Conservation (phyloP, 495 filamentous ascomycete genomes). For the Penicillium bovifimosum region DNA sequence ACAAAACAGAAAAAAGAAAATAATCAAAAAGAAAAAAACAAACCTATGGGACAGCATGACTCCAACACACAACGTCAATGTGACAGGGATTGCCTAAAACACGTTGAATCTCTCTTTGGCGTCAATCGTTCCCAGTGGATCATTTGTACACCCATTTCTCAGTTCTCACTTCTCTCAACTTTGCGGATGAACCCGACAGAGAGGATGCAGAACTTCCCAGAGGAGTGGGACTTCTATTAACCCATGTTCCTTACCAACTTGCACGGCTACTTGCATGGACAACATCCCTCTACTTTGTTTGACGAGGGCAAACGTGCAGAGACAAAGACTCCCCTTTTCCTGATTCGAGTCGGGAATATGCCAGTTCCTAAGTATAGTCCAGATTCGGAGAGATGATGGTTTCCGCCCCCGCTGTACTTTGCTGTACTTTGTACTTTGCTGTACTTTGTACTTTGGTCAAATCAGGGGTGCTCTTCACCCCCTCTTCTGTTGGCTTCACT, state of each 20-base stretch:
- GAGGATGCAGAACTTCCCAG: not conserved
- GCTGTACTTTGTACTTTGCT: constrained; percentile 13
- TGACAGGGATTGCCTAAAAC: not conserved
- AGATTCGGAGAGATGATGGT: constrained; percentile 19
- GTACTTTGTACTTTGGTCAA: constrained; percentile 5
- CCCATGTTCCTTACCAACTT: constrained; percentile 26
- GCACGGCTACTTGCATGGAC: constrained; percentile 25
- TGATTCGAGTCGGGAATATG: not conserved
- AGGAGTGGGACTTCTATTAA: not conserved
- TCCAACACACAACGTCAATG: not conserved
- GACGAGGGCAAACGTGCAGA: constrained; percentile 28
- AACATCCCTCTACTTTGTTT: constrained; percentile 25
- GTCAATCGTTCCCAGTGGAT: too few relatives aligned
- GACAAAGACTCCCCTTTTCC: constrained; percentile 19
- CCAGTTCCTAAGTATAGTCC: constrained; percentile 10
- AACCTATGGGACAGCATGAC: not conserved
- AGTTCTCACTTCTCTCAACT: not conserved
- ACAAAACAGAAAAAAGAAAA: not conserved
- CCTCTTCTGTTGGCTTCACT: not conserved
- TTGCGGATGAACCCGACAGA: not conserved
- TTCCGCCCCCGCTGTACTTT: constrained; percentile 12
- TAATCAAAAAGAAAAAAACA: not conserved
- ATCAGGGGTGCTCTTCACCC: not conserved
- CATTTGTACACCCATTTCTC: not conserved
- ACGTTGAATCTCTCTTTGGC: not conserved